phyloP scores from a whole-genome alignment of 139 green algal species.

The Closterium sp. region DNA sequence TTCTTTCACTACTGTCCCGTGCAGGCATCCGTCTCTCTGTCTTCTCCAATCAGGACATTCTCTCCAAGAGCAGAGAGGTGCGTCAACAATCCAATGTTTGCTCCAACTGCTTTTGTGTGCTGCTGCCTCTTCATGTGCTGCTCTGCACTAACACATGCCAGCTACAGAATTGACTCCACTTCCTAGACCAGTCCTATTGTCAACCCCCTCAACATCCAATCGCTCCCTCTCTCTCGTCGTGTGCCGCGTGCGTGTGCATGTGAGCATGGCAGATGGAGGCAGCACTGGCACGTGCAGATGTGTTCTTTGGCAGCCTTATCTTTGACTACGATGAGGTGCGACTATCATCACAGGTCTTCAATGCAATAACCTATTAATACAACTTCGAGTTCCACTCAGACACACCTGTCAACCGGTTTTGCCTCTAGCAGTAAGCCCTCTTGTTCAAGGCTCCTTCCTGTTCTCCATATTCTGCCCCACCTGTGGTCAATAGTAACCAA shows the following conservation, averaged over 20 bases:
- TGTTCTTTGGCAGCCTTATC: slow-evolving; percentile 89
- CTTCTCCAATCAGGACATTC: slow-evolving; percentile 90
- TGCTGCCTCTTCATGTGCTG: too few relatives aligned
- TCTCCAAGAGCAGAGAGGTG: slow-evolving; percentile 43
- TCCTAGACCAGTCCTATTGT: too few relatives aligned
- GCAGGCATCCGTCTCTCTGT: slow-evolving; percentile 68
- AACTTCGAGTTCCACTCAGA: background rate
- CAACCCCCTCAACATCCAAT: too few relatives aligned
- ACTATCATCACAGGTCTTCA: too few relatives aligned
- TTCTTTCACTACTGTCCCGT: background rate
- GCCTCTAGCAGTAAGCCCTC: background rate
- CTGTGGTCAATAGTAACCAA: background rate
- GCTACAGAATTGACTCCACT: too few relatives aligned
- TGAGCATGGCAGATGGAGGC: slow-evolving; percentile 64
- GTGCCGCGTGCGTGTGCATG: background rate
- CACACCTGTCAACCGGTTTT: background rate
- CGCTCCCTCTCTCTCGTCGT: background rate
- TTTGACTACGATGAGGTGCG: slow-evolving; percentile 94
- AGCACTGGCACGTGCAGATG: slow-evolving; percentile 78
- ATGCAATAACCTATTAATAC: background rate
- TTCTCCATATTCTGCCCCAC: background rate
- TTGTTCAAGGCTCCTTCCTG: background rate
- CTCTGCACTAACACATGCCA: too few relatives aligned
- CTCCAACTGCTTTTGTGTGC: background rate
- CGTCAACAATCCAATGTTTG: background rate